Evolutionary conservation across 1,284 basidiomycete species (phyloP).

Genomic region (Tetrapyrgos nigripes): DNA sequence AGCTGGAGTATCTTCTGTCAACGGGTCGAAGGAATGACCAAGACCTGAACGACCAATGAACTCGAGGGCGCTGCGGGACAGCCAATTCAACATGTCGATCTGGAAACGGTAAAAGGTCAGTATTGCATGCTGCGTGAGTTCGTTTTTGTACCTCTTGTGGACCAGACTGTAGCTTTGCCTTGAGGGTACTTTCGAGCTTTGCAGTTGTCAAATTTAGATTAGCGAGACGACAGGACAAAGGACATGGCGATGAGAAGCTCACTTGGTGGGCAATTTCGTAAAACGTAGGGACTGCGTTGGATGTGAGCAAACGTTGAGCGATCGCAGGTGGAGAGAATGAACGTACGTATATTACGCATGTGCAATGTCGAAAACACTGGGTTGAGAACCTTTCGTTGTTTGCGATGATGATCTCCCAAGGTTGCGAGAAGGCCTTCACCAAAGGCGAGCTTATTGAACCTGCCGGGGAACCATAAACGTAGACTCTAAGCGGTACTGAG

Average conservation of each 20-base stretch:
- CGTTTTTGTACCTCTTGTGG: not conserved
- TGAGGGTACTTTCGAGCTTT: not conserved
- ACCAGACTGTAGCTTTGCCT: not conserved
- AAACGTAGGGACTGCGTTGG: constrained; percentile 14
- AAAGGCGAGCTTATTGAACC: constrained; percentile 5
- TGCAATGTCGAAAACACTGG: constrained; percentile 9
- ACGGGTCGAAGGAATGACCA: constrained; percentile 47
- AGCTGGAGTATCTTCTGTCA: constrained; percentile 28
- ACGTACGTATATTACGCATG: too few relatives aligned
- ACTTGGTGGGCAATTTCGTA: constrained; percentile 4
- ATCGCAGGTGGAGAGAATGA: too few relatives aligned
- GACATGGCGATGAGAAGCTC: not conserved
- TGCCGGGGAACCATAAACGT: too few relatives aligned
- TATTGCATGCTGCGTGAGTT: not conserved
- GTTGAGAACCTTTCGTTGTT: constrained; percentile 16
- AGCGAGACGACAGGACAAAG: not conserved
- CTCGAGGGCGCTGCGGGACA: constrained; percentile 28
- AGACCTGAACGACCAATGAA: constrained; percentile 37
- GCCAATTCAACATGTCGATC: constrained; percentile 18
- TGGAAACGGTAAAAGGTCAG: not conserved
- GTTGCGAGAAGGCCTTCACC: constrained; percentile 9
- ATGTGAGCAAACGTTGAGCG: too few relatives aligned
- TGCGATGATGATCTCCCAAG: constrained; percentile 8
- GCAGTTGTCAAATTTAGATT: too few relatives aligned
- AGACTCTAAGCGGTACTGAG: too few relatives aligned